phyloP scores from a whole-genome alignment of 2,329 filamentous ascomycete species.

The Neonectria coccinea region DNA sequence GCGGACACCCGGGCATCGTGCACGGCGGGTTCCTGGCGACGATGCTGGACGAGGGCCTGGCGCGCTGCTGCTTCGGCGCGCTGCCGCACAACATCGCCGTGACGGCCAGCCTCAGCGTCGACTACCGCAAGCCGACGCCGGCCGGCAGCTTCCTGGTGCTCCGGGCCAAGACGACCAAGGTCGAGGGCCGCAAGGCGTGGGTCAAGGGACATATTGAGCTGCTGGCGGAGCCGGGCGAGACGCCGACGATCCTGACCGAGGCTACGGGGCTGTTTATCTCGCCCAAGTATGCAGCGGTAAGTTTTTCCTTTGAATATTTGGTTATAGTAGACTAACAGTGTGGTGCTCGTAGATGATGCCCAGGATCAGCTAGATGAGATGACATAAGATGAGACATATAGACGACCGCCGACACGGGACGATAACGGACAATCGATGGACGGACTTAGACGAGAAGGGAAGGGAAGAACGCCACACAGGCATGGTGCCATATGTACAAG shows the following conservation, averaged over 20 bases:
- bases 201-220: slow-evolving; percentile 89
- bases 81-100: slow-evolving; percentile 87
- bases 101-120: slow-evolving; percentile 85
- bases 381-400: slow-evolving; percentile 22
- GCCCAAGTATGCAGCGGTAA: slow-evolving; percentile 82
- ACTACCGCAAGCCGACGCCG: slow-evolving; percentile 85
- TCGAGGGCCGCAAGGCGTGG: slow-evolving; percentile 95
- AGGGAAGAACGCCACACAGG: not conserved
- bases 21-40: slow-evolving; percentile 95
- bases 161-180: slow-evolving; percentile 81
- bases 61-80: slow-evolving; percentile 87
- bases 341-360: slow-evolving; percentile 48
- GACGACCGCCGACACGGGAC: not conserved
- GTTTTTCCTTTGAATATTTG: slow-evolving; percentile 47
- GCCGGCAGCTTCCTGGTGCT: slow-evolving; percentile 83
- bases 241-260: slow-evolving; percentile 78
- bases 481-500: slow-evolving; percentile 24
- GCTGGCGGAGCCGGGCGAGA: slow-evolving; percentile 70
- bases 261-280: slow-evolving; percentile 90
- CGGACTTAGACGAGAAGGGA: slow-evolving; percentile 9
- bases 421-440: slow-evolving; percentile 3
- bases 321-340: not conserved
- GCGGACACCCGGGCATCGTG: slow-evolving; percentile 89
- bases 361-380: slow-evolving; percentile 40
- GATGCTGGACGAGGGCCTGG: slow-evolving; percentile 89